A percentile compares a stretch with the other conserved stretches of the same genome.
These are phyloP conservation scores for Cubamyces lactineus DNA, from an alignment of 768 basidiomycete species.

Conservation along the genomic window DNA sequence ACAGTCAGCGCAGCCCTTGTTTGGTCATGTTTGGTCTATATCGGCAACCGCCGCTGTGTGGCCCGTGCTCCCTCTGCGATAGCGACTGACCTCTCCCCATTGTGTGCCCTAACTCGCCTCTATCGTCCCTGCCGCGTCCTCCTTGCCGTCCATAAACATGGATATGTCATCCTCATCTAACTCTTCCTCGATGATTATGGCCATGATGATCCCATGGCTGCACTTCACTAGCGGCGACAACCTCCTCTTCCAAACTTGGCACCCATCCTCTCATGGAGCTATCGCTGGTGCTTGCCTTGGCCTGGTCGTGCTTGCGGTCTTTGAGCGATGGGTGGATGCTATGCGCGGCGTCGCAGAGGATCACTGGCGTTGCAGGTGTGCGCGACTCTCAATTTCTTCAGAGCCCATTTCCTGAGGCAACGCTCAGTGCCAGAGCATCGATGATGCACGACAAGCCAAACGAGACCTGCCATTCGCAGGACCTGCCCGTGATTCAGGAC, in stretches of 20 bases:
- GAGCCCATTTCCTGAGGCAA: not conserved
- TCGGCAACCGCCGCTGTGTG: not conserved
- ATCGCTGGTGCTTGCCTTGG: slow-evolving; percentile 77
- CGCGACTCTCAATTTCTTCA: not conserved
- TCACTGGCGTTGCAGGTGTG: slow-evolving; percentile 64
- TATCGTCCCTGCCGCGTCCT: not conserved
- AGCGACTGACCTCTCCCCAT: not conserved
- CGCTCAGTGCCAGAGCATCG: not conserved
- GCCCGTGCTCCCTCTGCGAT: not conserved
- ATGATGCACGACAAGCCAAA: not conserved
- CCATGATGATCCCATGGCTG: slow-evolving; percentile 64
- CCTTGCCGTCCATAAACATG: not conserved
- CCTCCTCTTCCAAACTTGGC: slow-evolving; percentile 70
- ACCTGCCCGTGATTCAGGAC: not conserved
- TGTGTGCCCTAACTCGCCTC: not conserved
- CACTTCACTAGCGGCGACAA: slow-evolving; percentile 69
- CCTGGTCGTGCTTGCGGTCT: slow-evolving; percentile 64
- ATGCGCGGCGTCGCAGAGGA: slow-evolving; percentile 54
- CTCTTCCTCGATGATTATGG: slow-evolving; percentile 8
- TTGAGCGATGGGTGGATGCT: slow-evolving; percentile 72
- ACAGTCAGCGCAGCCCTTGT: not conserved
- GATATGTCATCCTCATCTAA: slow-evolving; percentile 12
- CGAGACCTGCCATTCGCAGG: not conserved
- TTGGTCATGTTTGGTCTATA: not conserved
- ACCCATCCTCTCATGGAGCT: slow-evolving; percentile 67